Base-by-base conservation (phyloP, 192 early-diverging fungal genomes). In the Geosiphon pyriformis region DNA sequence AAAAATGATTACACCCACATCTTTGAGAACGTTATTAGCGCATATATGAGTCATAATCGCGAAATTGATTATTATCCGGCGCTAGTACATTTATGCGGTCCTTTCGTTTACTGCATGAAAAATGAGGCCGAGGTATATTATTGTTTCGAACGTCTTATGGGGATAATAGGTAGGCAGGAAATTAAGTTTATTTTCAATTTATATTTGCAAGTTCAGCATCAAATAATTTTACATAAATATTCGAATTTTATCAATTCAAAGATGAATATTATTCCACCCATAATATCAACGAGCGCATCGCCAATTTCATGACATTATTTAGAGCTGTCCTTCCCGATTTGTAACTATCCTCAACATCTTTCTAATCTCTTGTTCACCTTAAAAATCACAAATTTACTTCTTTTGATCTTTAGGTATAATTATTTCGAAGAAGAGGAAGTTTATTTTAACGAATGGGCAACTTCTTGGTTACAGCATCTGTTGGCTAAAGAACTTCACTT, bases 351-450 rank as follows among this genome's bases (percentile, higher is more conserved):
- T 15, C 37, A 42, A 10, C 37, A 42, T 10, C 6, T 42, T 42
- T 10, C 15, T 15, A 42, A 42, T 42, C 7, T 42, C n/a, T n/a
- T n/a, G n/a, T n/a, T n/a, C n/a, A n/a, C n/a, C n/a, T n/a, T n/a
- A n/a, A n/a, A n/a, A n/a, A n/a, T n/a, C n/a, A n/a, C n/a, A n/a
- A n/a, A n/a, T n/a, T n/a, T n/a, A n/a, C n/a, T n/a, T n/a, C n/a
- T n/a, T n/a, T n/a, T n/a, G n/a, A n/a, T n/a, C 33, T 51, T n/a
- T 59, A 78, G 76, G 47, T 82, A 84, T 72, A 92, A 85, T 70
- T 92, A 91, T 74, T 96, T 96, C 83, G 91, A 94, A 70, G 94
- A 96, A 57, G 94, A 96, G 59, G 93, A 96, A 70, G 88, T 94
- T 31, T 87, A 93, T 59, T 80, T 91, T 34, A 88, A 90, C 70